Percentiles rank a stretch among this genome's conserved stretches.
Evolutionary conservation across 176 grass and related monocot genomes (phyloP).

Genomic region (Aegilops bicornis): DNA sequence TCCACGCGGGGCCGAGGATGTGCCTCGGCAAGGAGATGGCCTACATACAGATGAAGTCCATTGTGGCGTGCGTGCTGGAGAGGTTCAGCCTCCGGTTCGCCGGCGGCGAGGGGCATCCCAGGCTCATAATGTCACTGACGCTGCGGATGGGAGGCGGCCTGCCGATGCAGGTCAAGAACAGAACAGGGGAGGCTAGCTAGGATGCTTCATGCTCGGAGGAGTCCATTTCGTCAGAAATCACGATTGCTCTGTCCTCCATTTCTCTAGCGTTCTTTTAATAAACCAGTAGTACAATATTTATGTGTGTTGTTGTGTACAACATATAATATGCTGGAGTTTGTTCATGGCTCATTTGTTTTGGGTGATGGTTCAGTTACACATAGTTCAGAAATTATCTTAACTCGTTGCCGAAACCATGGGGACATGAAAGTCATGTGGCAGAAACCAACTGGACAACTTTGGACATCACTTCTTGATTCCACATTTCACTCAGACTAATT

Average conservation of each 20-base stretch:
- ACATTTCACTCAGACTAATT: no score
- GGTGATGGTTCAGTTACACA: no score
- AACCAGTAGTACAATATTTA: no score
- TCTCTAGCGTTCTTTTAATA: not conserved
- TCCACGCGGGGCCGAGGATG: conserved; percentile 62
- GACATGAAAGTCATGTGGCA: no score
- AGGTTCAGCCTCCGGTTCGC: conserved; percentile 36
- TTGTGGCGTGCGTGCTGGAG: conserved; percentile 50
- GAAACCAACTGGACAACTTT: no score
- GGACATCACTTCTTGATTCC: no score
- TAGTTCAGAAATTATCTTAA: no score
- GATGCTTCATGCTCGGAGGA: not conserved
- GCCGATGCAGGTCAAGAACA: conserved; percentile 28
- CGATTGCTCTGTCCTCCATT: not conserved
- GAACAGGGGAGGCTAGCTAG: not conserved
- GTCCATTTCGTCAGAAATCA: not conserved
- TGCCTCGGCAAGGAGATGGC: conserved; percentile 84
- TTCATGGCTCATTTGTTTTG: no score
- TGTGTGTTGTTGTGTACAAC: no score
- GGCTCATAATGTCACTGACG: conserved; percentile 43
- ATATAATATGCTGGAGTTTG: no score
- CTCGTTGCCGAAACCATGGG: no score
- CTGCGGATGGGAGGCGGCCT: conserved; percentile 57
- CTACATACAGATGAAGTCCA: conserved; percentile 73
- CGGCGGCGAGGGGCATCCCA: conserved; percentile 27